A percentile compares a stretch with the other conserved stretches of the same genome.
These are phyloP conservation scores for Lecanicillium sp. DNA, from an alignment of 2,329 filamentous ascomycete species.

Conservation along the genomic window DNA sequence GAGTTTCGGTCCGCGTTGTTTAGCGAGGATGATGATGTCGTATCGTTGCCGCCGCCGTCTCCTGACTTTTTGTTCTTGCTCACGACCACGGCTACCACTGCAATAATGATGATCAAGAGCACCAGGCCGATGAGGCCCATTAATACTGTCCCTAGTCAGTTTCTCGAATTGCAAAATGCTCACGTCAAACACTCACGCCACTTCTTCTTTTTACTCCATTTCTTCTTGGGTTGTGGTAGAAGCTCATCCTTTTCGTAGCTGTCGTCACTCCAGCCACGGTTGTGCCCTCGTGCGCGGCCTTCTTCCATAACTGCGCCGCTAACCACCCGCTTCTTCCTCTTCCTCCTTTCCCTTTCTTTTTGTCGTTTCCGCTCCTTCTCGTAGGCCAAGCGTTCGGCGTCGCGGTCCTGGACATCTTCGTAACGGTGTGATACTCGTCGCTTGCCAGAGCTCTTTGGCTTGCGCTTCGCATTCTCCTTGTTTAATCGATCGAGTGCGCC, in stretches of 20 bases:
- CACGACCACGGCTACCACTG: slow-evolving; percentile 56
- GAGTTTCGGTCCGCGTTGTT: slow-evolving; percentile 46
- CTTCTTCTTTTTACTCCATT: slow-evolving; percentile 55
- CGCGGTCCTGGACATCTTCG: slow-evolving; percentile 13
- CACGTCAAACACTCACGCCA: slow-evolving; percentile 43
- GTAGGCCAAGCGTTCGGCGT: slow-evolving; percentile 15
- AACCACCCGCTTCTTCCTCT: slow-evolving; percentile 56
- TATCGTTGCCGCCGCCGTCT: slow-evolving; percentile 18
- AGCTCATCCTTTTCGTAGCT: slow-evolving; percentile 45
- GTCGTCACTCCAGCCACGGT: slow-evolving; percentile 32
- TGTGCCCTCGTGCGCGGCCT: slow-evolving; percentile 40
- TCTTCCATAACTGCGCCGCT: slow-evolving; percentile 67
- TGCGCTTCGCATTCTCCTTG: slow-evolving; percentile 44
- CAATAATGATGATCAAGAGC: slow-evolving; percentile 59
- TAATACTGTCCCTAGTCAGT: slow-evolving; percentile 41
- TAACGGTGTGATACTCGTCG: slow-evolving; percentile 20
- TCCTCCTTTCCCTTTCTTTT: slow-evolving; percentile 25
- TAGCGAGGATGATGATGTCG: slow-evolving; percentile 33
- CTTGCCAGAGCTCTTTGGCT: slow-evolving; percentile 42
- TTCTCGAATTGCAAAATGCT: neutral
- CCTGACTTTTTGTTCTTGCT: slow-evolving; percentile 50
- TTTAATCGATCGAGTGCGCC: slow-evolving; percentile 63
- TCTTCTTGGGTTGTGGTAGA: slow-evolving; percentile 36
- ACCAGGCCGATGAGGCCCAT: slow-evolving; percentile 47
- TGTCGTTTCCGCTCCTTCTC: slow-evolving; percentile 30